Evolutionary conservation across 1,139 yeast species (phyloP).

Genomic region (Geotrichum cucujoidarum): DNA sequence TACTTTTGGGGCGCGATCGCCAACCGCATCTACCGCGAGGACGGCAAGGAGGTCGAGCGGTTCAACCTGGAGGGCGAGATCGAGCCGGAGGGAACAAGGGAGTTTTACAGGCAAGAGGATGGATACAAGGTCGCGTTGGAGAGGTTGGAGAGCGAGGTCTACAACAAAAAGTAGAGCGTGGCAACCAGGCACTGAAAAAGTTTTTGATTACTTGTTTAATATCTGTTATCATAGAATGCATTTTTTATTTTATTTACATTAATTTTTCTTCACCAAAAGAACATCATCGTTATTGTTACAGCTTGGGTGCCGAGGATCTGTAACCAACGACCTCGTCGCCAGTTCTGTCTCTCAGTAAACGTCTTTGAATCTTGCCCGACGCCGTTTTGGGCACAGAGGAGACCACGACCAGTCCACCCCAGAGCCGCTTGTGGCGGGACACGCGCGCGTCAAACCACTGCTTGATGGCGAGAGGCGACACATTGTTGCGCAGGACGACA

Average conservation of each 20-base stretch:
- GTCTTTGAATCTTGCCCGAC: conserved; percentile 37
- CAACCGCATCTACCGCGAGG: conserved; percentile 16
- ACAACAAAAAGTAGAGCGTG: conserved; percentile 2
- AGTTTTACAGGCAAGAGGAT: conserved; percentile 27
- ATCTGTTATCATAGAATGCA: too few species aligned
- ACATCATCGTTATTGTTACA: neutral
- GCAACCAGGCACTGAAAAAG: neutral
- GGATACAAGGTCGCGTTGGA: conserved; percentile 45
- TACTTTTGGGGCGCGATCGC: conserved; percentile 46
- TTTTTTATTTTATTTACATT: too few species aligned
- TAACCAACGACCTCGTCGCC: conserved; percentile 14
- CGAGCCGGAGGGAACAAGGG: conserved; percentile 18
- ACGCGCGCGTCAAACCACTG: conserved; percentile 36
- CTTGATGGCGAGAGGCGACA: conserved; percentile 28
- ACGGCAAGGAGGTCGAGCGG: conserved; percentile 10
- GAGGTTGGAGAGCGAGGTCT: conserved; percentile 43
- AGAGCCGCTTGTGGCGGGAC: conserved; percentile 38
- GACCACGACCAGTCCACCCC: conserved; percentile 34
- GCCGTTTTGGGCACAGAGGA: conserved; percentile 36
- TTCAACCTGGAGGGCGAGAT: conserved; percentile 9
- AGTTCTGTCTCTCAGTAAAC: conserved; percentile 27
- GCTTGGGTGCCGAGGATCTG: neutral
- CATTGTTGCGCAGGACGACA: conserved; percentile 27
- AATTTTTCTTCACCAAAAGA: too few species aligned
- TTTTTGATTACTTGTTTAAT: neutral